Base-by-base conservation (phyloP, 2,329 filamentous ascomycete species). In the Coniochaeta ligniaria region DNA sequence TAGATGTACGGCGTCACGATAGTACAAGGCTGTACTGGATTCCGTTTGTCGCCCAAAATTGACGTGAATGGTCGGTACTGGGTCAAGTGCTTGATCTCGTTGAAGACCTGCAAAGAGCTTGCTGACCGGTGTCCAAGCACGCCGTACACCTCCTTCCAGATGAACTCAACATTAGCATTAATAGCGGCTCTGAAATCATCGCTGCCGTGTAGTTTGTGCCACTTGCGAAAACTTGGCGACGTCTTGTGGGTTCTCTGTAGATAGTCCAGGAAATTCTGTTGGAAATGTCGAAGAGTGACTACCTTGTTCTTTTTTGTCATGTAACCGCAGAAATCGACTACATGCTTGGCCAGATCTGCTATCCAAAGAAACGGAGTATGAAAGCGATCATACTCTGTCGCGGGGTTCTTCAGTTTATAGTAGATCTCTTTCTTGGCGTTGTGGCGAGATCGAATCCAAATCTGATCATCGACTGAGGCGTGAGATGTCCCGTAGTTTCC, bases 1-100 rank as follows among this genome's bases (percentile, higher is more conserved):
- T 84, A 81, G 0, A 89, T 82, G 60, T 88, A 90, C 0, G 87
- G 83, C 0, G 91, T 94, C 0, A 93, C 87, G 0, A 90, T 73
- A 0, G 91, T 94, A 3, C 69, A 69, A 0, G 69, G 62, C 6
- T 52, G 47, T 3, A 31, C 47, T 2, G 69, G 57, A 0, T 35
- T 7, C 8, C 63, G 5, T 12, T 38, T 54, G 3, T 52, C 52
- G 2, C 64, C 38, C 17, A 31, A 24, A 20, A 36, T 41, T 9
- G 26, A 55, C 57, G 0, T 5, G 14, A 36, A 20, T 60, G 35
- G 31, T 31, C 62, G 68, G 64, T 79, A 78, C 16, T 67, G 66
- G 14, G 63, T 65, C 11, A 77, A 73, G 3, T 72, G 63, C 57
- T 72, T 73, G 1, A 80, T 69, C 66, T 90, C 84, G 1, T 72